Evolutionary conservation across 331 rosid genomes (phyloP), one percentile per base, ranked within the genome.

Genomic region (Cydonia oblonga): DNA sequence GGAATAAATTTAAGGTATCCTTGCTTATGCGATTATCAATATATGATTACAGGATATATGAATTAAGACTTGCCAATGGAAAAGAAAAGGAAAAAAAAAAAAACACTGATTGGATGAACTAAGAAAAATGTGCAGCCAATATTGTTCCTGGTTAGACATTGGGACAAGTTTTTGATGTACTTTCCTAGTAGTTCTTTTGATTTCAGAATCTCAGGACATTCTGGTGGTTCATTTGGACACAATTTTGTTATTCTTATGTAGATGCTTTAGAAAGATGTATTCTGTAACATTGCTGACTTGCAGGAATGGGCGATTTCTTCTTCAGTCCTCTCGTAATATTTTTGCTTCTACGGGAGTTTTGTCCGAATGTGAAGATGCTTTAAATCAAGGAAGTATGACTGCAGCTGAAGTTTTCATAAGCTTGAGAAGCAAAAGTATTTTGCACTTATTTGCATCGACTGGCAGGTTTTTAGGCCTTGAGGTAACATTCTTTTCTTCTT

Each of bases 291-390:
- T n/a, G 52, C 42, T 84, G 70, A 77, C 78, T 81, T 82, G 81
- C 81, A 95, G 99, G 86, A 95, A 87, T 75, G 99, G 99, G 22
- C 89, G 92, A 23, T 95, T 91, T 85, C 96, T 86, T 82, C 97
- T 95, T 75, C 96, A 84, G 72, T 88, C 99, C 64, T 84, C 96
- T 49, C 90, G 74, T 77, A 85, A 87, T 81, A 82, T 87, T 77
- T 82, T 90, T 79, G 87, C 77, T 56, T 73, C 90, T 66, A 76
- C 82, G 1, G 87, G 87, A 49, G 20, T 29, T 28, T 68, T 91
- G 85, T 74, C 71, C 69, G 97, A 95, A 86, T 91, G 84, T 81
- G 99, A 95, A 85, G 97, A 95, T 60, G 96, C 96, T 69, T 81
- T 95, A 74, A 95, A 95, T 82, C 99, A 89, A 78, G 97, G 97